phyloP scores from a whole-genome alignment of 371 early-diverging fungal species.

The Parasitella parasitica region DNA sequence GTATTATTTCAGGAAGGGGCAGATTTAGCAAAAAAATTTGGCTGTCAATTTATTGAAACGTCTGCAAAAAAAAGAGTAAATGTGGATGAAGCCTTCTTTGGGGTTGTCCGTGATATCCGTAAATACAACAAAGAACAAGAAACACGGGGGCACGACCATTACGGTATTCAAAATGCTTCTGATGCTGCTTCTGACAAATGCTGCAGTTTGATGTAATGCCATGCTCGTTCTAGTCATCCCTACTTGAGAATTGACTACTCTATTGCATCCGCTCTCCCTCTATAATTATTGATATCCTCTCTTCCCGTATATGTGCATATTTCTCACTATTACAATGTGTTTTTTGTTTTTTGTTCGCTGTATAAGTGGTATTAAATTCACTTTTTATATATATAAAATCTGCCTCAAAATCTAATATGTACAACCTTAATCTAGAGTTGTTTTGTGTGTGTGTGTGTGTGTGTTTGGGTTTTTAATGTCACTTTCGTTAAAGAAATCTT shows the following conservation, averaged over 20 bases:
- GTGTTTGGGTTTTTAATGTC: not conserved
- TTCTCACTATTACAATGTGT: not conserved
- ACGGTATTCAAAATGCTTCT: slow-evolving; percentile 21
- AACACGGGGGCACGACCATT: slow-evolving; percentile 22
- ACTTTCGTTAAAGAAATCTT: no score
- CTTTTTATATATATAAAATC: not conserved
- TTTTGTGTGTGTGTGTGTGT: not conserved
- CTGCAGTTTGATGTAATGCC: slow-evolving; percentile 31
- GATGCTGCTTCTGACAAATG: slow-evolving; percentile 34
- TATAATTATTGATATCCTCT: not conserved
- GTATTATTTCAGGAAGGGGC: slow-evolving; percentile 33
- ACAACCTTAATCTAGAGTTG: not conserved
- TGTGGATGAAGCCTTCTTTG: slow-evolving; percentile 90
- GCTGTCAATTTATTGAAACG: slow-evolving; percentile 72
- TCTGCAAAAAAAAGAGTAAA: slow-evolving; percentile 87
- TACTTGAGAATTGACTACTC: not conserved
- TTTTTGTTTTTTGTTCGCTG: not conserved
- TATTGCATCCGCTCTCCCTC: not conserved
- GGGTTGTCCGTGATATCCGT: slow-evolving; percentile 78
- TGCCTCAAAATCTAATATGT: not conserved
- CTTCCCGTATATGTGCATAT: not conserved
- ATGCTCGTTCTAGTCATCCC: not conserved
- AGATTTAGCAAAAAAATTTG: slow-evolving; percentile 30
- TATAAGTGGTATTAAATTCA: not conserved
- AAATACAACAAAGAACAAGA: slow-evolving; percentile 34